phyloP scores from a whole-genome alignment of 345 rosid genomes.

The Limnanthes douglasii region DNA sequence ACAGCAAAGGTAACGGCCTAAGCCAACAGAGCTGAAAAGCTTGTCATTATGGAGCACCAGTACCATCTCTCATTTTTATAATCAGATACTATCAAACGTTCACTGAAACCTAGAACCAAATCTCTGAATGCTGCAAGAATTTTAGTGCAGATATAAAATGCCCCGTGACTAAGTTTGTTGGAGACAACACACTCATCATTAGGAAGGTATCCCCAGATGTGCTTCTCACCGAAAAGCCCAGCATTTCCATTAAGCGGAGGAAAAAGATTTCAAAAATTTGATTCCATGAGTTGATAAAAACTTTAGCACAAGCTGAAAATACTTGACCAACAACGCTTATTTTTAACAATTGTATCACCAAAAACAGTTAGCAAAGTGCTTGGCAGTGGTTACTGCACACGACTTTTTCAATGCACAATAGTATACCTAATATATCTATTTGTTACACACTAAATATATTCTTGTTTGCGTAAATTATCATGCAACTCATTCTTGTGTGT shows the following conservation, averaged over 20 bases:
- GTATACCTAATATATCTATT: too few species aligned
- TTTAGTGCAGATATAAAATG: constrained; percentile 48
- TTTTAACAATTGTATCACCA: too few species aligned
- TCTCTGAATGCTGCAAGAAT: constrained; percentile 69
- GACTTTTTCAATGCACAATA: too few species aligned
- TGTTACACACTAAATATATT: too few species aligned
- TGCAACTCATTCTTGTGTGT: too few species aligned
- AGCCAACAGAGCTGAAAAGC: constrained; percentile 31
- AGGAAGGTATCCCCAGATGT: constrained; percentile 14
- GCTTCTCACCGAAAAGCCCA: constrained; percentile 28
- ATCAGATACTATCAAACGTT: constrained; percentile 9
- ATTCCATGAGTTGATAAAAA: constrained; percentile 50
- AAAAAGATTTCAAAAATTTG: constrained; percentile 37
- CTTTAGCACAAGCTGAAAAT: constrained; percentile 51
- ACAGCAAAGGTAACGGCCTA: constrained; percentile 26
- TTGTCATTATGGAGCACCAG: constrained; percentile 30
- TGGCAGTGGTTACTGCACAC: too few species aligned
- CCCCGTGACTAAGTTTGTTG: constrained; percentile 37
- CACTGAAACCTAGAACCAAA: constrained; percentile 18
- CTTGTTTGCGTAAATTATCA: too few species aligned
- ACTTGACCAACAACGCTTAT: constrained; percentile 46
- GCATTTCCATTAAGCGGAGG: constrained; percentile 31
- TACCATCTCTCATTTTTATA: constrained; percentile 29
- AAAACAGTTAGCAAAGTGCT: too few species aligned
- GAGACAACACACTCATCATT: constrained; percentile 12